Conservation (phyloP, 2,329 filamentous ascomycete species). For the Dactylonectria estremocensis region DNA sequence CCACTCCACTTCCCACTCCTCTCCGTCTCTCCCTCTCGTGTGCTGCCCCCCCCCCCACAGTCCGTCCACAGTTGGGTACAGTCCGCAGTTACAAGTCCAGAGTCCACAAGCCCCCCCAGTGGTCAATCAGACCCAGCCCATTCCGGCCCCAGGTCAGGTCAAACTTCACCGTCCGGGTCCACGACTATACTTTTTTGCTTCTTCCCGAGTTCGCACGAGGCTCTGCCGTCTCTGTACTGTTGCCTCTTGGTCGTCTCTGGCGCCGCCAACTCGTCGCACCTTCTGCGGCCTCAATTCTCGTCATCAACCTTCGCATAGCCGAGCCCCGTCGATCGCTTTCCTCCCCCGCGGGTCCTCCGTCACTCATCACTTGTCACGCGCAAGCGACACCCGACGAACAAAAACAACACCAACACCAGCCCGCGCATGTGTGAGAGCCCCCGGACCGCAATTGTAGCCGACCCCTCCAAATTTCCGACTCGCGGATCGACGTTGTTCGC, state of each 20-base stretch:
- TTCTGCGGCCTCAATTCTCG: slow-evolving; percentile 40
- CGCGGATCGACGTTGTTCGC: slow-evolving; percentile 45
- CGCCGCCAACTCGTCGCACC: slow-evolving; percentile 5
- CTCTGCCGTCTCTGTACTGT: slow-evolving; percentile 34
- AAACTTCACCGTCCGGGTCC: slow-evolving; percentile 49
- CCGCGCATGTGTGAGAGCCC: slow-evolving; percentile 32
- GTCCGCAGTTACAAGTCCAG: slow-evolving; percentile 1
- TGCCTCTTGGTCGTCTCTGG: slow-evolving; percentile 30
- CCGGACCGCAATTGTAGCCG: slow-evolving; percentile 36
- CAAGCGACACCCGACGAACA: slow-evolving; percentile 29
- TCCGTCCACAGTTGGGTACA: too few species aligned
- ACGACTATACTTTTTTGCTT: slow-evolving; percentile 42
- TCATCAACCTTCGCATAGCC: slow-evolving; percentile 18
- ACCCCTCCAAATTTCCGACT: slow-evolving; percentile 33
- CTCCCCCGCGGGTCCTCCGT: slow-evolving; percentile 13
- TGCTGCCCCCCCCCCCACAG: slow-evolving; percentile 9
- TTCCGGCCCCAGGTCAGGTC: slow-evolving; percentile 47
- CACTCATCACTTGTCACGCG: slow-evolving; percentile 21
- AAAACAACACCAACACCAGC: neutral
- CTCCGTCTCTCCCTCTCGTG: slow-evolving; percentile 18
- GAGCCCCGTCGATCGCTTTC: slow-evolving; percentile 24
- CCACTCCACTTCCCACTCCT: slow-evolving; percentile 6
- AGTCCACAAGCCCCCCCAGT: slow-evolving; percentile 36
- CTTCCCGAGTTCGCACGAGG: slow-evolving; percentile 31
- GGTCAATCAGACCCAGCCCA: slow-evolving; percentile 41